Base-by-base conservation (phyloP, 2,329 filamentous ascomycete genomes). In the Apiospora marii region DNA sequence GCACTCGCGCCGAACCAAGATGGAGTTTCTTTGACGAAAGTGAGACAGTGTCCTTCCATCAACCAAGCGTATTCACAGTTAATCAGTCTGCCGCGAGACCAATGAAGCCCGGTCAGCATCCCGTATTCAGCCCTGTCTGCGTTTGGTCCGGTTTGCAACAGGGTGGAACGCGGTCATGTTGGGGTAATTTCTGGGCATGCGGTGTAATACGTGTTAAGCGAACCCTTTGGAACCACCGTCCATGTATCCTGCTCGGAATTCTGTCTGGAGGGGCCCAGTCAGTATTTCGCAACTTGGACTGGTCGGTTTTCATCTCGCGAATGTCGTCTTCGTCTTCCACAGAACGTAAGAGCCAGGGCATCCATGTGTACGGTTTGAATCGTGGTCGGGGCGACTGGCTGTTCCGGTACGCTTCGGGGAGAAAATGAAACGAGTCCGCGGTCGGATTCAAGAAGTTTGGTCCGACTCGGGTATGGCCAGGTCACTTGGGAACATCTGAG, bases 331-430 rank as follows among this genome's bases (percentile, higher is more conserved):
- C 30, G 16, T n/a, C 30, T 3, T n/a, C 53, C 6, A 3, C 30
- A 37, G 27, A 30, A 61, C 30, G 14, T 30, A 22, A 37, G 27
- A 58, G 13, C 16, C n/a, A n/a, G n/a, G n/a, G n/a, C 14, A 8
- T 1, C 19, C 53, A 58, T 19, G 69, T 69, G 19, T 73, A 71
- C 43, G 72, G 67, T n/a, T 51, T 73, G 16, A 44, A 44, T 73
- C 24, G 10, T 73, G 27, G 24, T 73, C 22, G 72, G 70, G 24
- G 72, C 69, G 14, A 71, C 88, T 80, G 95, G 95, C 94, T 19
- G 86, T 98, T 71, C 94, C 94, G 67, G 95, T 95, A 43, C 92
- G 95, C 37, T 95, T 93, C n/a, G 85, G 87, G 68, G 84, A 87
- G 68, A 98, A 73, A 41, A 67, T 75, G 27, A 2, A 68, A 74